phyloP scores from a whole-genome alignment of 2,329 filamentous ascomycete genomes.

The Penicillium corylophilum region DNA sequence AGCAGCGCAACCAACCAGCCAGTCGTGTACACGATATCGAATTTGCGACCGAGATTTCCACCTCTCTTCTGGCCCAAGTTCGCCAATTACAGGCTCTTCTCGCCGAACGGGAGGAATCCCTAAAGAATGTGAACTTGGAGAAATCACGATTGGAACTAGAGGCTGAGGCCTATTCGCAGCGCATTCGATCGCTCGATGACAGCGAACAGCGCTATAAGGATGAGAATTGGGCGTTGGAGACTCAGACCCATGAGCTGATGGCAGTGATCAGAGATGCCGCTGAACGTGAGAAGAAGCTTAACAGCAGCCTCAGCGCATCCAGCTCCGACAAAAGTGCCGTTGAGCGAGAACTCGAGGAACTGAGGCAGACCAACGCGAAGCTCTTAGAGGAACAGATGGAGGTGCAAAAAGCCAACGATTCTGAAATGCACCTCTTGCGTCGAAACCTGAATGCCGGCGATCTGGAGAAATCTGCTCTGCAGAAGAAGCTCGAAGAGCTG shows the following conservation, averaged over 20 bases:
- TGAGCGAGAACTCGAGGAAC: constrained; percentile 87
- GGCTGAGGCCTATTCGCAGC: constrained; percentile 73
- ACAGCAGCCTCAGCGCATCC: constrained; percentile 66
- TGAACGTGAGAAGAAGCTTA: constrained; percentile 80
- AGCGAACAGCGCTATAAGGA: constrained; percentile 96
- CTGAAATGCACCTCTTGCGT: constrained; percentile 80
- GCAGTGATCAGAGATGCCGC: constrained; percentile 70
- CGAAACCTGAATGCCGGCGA: constrained; percentile 77
- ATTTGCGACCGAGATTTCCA: constrained; percentile 97
- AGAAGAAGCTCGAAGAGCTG: constrained; percentile 84
- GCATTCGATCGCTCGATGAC: constrained; percentile 80
- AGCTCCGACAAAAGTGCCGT: constrained; percentile 72
- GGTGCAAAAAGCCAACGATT: constrained; percentile 78
- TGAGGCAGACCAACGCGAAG: constrained; percentile 76
- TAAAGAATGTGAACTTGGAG: constrained; percentile 72
- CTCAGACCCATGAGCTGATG: constrained; percentile 80
- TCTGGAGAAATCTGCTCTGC: constrained; percentile 72
- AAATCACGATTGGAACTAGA: constrained; percentile 80
- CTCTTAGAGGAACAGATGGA: constrained; percentile 77
- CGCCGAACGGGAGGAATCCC: constrained; percentile 80
- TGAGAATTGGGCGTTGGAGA: constrained; percentile 97
- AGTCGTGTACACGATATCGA: constrained; percentile 93
- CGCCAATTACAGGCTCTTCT: constrained; percentile 83
- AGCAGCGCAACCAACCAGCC: constrained; percentile 83
- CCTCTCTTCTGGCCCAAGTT: constrained; percentile 88